Conservation (phyloP, 2,329 filamentous ascomycete species). For the Aspergillus clavatus region DNA sequence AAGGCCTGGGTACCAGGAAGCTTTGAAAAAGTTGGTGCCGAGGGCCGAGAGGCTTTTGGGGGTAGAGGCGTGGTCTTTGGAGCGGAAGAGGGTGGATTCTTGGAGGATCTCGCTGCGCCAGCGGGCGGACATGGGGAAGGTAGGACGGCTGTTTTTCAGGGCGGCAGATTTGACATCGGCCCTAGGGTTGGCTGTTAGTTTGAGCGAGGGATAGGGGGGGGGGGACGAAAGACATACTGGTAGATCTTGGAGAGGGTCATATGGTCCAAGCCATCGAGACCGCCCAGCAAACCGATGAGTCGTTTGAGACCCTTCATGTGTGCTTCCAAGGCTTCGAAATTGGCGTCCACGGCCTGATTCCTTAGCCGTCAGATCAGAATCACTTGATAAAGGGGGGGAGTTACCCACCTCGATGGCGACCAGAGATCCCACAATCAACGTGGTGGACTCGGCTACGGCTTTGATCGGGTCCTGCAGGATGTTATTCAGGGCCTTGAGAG, state of each 20-base stretch:
- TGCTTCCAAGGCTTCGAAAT: constrained; percentile 10
- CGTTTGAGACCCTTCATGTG: constrained; percentile 14
- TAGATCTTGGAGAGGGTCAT: constrained; percentile 15
- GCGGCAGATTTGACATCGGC: constrained; percentile 10
- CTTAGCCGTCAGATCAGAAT: too few species aligned
- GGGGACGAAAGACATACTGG: constrained; percentile 11
- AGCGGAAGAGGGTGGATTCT: constrained; percentile 8
- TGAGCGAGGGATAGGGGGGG: neutral
- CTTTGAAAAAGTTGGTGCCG: constrained; percentile 8
- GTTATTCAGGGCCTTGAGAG: constrained; percentile 13
- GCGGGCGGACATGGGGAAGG: constrained; percentile 9
- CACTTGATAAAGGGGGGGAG: too few species aligned
- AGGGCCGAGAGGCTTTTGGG: neutral
- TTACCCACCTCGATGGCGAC: constrained; percentile 14
- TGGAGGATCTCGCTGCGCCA: constrained; percentile 12
- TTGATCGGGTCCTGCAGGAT: constrained; percentile 12
- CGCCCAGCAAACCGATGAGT: constrained; percentile 11
- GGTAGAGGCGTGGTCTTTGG: neutral
- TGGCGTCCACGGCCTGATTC: constrained; percentile 15
- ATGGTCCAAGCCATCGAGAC: constrained; percentile 14
- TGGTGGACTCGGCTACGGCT: constrained; percentile 12
- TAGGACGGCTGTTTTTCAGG: constrained; percentile 8
- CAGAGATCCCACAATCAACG: constrained; percentile 15
- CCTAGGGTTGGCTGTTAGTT: neutral
- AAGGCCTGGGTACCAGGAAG: neutral